Evolutionary conservation across 768 basidiomycete genomes (phyloP).

Genomic region (Russula brevipes): DNA sequence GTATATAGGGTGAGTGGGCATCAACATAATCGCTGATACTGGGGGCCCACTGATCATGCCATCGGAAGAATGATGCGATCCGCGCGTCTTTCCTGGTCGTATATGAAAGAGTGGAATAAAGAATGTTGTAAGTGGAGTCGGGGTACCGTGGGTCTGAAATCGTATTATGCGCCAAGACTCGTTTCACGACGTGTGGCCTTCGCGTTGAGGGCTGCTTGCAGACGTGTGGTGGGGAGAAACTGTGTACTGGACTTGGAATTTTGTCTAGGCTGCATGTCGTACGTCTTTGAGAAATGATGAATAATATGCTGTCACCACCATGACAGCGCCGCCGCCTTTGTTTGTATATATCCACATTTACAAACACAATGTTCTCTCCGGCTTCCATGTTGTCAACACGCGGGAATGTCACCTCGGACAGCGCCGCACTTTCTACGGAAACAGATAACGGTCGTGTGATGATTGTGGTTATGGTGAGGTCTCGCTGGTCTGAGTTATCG

Average conservation of each 20-base stretch:
- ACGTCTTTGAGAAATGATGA: not conserved
- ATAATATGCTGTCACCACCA: not conserved
- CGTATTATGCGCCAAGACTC: not conserved
- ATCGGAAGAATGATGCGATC: constrained; percentile 28
- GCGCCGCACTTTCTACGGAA: not conserved
- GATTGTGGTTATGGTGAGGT: constrained; percentile 16
- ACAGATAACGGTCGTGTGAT: not conserved
- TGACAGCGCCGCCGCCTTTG: not conserved
- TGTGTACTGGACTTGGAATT: no score
- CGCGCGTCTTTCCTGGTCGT: constrained; percentile 27
- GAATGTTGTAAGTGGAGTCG: not conserved
- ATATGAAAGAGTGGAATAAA: constrained; percentile 4
- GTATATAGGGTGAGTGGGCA: constrained; percentile 26
- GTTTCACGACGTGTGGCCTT: not conserved
- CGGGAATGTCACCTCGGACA: not conserved
- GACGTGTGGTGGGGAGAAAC: no score
- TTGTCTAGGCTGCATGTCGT: no score
- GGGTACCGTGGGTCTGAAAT: no score
- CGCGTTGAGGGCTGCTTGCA: no score
- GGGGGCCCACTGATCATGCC: not conserved
- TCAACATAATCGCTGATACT: not conserved
- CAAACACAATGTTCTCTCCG: no score
- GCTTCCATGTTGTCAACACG: not conserved
- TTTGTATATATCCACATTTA: no score
- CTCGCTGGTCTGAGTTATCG: not conserved